These are phyloP conservation scores for Diophrys appendiculata DNA, from an alignment of 73 alveolate genomes.

Conservation along the genomic window DNA sequence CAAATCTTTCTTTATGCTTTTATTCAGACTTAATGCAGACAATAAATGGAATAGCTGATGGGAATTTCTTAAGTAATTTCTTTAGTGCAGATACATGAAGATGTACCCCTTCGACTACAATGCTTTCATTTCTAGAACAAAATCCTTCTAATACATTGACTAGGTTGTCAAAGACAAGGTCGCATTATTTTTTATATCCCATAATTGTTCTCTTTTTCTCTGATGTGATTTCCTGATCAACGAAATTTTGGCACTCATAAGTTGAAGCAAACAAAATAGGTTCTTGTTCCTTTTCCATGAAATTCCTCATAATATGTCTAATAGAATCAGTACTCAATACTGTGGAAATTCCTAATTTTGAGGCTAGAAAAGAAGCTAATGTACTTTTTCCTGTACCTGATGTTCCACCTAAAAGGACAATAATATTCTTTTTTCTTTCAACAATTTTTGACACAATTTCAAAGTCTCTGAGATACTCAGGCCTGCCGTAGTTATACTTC, in stretches of 20 bases:
- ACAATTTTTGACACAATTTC: slow-evolving; percentile 38
- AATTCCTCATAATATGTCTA: slow-evolving; percentile 81
- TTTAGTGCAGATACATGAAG: slow-evolving; percentile 66
- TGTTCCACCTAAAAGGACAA: slow-evolving; percentile 80
- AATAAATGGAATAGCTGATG: slow-evolving; percentile 74
- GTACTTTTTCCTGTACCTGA: slow-evolving; percentile 92
- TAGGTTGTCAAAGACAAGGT: slow-evolving; percentile 62
- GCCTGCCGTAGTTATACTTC: slow-evolving; percentile 34
- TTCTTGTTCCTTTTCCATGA: slow-evolving; percentile 68
- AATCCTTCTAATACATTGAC: slow-evolving; percentile 70
- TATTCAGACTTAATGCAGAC: slow-evolving; percentile 72
- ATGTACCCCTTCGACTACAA: slow-evolving; percentile 89
- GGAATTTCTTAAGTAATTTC: slow-evolving; percentile 73
- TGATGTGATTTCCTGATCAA: slow-evolving; percentile 44
- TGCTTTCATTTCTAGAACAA: slow-evolving; percentile 61
- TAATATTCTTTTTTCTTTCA: slow-evolving; percentile 46
- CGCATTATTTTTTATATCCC: slow-evolving; percentile 75
- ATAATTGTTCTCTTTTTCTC: slow-evolving; percentile 69
- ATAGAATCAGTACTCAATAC: slow-evolving; percentile 80
- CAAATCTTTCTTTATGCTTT: slow-evolving; percentile 84
- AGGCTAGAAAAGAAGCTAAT: slow-evolving; percentile 73
- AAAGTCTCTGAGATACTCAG: slow-evolving; percentile 50
- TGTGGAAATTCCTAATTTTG: slow-evolving; percentile 75
- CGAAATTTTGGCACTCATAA: slow-evolving; percentile 75
- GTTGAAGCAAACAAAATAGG: slow-evolving; percentile 83